Percentiles rank a stretch among this genome's conserved stretches.
phyloP scores from a whole-genome alignment of 2,329 filamentous ascomycete genomes.

The Ophiosphaerella narmari region DNA sequence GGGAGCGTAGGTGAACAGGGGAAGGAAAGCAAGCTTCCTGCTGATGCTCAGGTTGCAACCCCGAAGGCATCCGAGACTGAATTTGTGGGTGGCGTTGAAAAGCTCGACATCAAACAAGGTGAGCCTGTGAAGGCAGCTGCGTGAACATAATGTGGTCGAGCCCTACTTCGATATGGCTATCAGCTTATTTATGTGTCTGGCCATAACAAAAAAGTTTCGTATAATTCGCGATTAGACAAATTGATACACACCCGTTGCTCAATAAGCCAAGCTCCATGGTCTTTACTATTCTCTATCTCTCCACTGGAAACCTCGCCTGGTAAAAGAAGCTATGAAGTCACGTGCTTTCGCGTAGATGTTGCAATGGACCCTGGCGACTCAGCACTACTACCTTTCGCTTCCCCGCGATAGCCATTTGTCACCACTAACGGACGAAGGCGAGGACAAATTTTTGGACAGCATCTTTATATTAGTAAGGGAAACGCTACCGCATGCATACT shows the following conservation, averaged over 20 bases:
- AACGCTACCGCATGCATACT: too few species aligned
- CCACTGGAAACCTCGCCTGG: neutral
- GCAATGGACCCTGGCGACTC: too few species aligned
- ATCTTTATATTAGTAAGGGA: neutral
- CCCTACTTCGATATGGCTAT: neutral
- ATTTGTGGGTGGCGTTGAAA: slow-evolving; percentile 25
- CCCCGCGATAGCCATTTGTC: neutral
- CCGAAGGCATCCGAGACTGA: slow-evolving; percentile 12
- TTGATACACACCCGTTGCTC: too few species aligned
- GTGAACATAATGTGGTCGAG: neutral
- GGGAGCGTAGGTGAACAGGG: slow-evolving; percentile 20
- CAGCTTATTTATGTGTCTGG: neutral
- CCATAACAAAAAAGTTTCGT: neutral
- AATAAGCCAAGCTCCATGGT: too few species aligned
- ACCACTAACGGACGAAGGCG: neutral
- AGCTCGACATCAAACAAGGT: slow-evolving; percentile 29
- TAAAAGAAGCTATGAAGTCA: neutral
- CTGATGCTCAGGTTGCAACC: slow-evolving; percentile 1
- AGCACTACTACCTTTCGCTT: neutral
- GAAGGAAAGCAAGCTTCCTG: neutral
- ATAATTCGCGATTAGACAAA: neutral
- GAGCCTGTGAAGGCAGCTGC: slow-evolving; percentile 20
- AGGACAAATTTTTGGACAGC: neutral
- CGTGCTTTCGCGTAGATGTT: slow-evolving; percentile 5
- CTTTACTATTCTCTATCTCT: neutral